These are phyloP conservation scores for Cryptosporidium bovis DNA, from an alignment of 169 alveolate genomes.

Conservation along the genomic window DNA sequence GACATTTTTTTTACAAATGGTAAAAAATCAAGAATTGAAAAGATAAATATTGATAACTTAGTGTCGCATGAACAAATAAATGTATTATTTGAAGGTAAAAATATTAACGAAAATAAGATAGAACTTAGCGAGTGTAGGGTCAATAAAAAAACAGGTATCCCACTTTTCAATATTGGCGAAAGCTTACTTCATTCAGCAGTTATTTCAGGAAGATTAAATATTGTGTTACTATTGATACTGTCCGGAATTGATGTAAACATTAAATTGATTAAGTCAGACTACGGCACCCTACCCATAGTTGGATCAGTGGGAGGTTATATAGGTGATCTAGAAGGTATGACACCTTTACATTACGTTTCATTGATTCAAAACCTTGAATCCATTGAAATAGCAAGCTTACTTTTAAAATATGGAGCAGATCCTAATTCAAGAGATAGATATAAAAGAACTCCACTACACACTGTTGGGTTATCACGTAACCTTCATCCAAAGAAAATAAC, in stretches of 20 bases:
- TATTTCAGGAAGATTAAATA: constrained; percentile 52
- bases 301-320: constrained; percentile 48
- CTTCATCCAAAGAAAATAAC: constrained; percentile 63
- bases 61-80: neutral
- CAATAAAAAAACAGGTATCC: constrained; percentile 50
- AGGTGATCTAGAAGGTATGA: constrained; percentile 69
- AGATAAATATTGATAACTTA: constrained; percentile 7
- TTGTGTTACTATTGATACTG: constrained; percentile 4
- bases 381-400: constrained; percentile 35
- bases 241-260: constrained; percentile 53
- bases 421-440: constrained; percentile 53
- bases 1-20: constrained; percentile 5
- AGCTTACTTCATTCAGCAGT: constrained; percentile 61
- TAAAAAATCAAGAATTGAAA: neutral
- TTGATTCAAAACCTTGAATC: constrained; percentile 58
- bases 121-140: constrained; percentile 33
- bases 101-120: constrained; percentile 5
- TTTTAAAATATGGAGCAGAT: constrained; percentile 55
- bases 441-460: constrained; percentile 63
- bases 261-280: constrained; percentile 11
- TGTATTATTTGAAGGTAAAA: constrained; percentile 29
- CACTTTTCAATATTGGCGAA: constrained; percentile 57
- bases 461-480: constrained; percentile 46
- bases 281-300: constrained; percentile 11
- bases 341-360: constrained; percentile 60